Conservation (phyloP, 2,329 filamentous ascomycete species). For the Aspergillus tamarii region DNA sequence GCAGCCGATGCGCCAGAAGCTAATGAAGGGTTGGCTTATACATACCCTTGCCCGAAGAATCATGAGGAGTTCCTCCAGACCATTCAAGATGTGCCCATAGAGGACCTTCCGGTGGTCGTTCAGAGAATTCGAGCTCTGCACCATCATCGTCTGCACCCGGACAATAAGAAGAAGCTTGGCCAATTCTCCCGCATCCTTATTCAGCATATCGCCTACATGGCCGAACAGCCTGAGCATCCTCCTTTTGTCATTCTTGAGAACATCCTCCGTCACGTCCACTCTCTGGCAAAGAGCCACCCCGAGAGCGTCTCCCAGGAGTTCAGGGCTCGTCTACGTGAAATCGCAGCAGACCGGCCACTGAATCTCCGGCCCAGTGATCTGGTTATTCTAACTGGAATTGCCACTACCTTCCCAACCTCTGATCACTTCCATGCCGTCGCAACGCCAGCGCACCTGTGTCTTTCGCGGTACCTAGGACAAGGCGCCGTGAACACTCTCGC, state of each 20-base stretch:
- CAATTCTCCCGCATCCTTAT: conserved; percentile 54
- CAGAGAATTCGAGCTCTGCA: conserved; percentile 91
- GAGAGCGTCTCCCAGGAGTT: conserved; percentile 77
- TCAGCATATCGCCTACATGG: conserved; percentile 62
- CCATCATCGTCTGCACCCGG: conserved; percentile 80
- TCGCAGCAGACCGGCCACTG: conserved; percentile 57
- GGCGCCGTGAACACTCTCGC: conserved; percentile 66
- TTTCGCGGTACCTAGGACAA: conserved; percentile 80
- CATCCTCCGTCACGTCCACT: conserved; percentile 87
- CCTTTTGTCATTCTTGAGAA: conserved; percentile 74
- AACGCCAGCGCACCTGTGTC: conserved; percentile 85
- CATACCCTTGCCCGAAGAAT: conserved; percentile 80
- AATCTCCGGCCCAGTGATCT: conserved; percentile 70
- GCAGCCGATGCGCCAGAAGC: conserved; percentile 49
- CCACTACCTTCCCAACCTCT: conserved; percentile 86
- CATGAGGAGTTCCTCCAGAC: conserved; percentile 73
- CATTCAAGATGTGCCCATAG: conserved; percentile 62
- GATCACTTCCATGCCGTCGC: conserved; percentile 97
- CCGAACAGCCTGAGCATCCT: conserved; percentile 52
- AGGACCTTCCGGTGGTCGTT: conserved; percentile 75
- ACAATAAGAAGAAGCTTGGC: conserved; percentile 82
- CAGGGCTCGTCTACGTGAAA: conserved; percentile 67
- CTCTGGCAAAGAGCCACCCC: conserved; percentile 83
- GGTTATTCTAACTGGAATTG: conserved; percentile 78
- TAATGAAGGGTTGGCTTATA: conserved; percentile 69